Evolutionary conservation across 164 flowering plant species (phyloP), one percentile per base, ranked within the genome.

Genomic region (Piper betle): DNA sequence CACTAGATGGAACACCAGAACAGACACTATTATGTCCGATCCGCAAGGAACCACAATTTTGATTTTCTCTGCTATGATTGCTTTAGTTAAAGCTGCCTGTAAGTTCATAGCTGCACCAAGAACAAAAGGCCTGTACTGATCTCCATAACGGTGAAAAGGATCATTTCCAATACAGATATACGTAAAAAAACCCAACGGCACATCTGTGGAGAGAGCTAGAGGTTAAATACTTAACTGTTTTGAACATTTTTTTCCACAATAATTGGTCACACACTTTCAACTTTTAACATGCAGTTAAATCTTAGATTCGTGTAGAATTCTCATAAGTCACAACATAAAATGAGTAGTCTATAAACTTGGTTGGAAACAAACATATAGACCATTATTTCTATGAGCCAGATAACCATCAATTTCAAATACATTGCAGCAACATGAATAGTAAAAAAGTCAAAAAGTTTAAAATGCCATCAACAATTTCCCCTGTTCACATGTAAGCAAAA

Each of bases 21-120:
- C 86, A 38, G 91, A 73, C 62, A 43, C 63, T 64, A 78, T 80
- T 37, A 79, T 63, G 62, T 88, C 98, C 37, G 53, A 80, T 73
- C 83, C 83, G 79, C 88, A 92, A 5, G 96, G 95, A 64, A 87
- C 86, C 6, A 92, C 93, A 54, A 92, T 82, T 73, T 82, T 88
- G 64, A 92, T 83, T 59, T 74, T 64, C 62, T 67, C 60, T 4
- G 72, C 89, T 67, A 87, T 67, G 59, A 78, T 83, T 46, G 91
- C 91, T 64, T 60, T 74, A 38, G 68, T 46, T 64, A 92, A 67
- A 53, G 98, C 96, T 64, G 62, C 54, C 57, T 85, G 95, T 68
- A 92, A 79, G 68, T 88, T 88, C 37, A 70, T 71, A 43, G 80
- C 89, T 42, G 96, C 93, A 52, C 96, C 98, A 37, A 84, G 52